phyloP scores from a whole-genome alignment of 352 stramenopile species.

The Proteromonas lacertae region DNA sequence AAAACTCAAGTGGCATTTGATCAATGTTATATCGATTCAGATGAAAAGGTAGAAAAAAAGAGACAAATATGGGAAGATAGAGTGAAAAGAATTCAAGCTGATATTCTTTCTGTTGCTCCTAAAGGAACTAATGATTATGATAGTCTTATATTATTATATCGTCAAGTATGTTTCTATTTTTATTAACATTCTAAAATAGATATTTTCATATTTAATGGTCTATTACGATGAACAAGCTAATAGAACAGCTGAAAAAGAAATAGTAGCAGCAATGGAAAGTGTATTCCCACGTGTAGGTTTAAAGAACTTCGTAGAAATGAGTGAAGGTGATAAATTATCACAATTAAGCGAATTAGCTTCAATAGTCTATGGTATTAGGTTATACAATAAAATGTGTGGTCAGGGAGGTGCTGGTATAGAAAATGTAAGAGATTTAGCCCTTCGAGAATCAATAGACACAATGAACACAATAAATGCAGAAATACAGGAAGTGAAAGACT shows the following conservation, averaged over 20 bases:
- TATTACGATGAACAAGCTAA: conserved; percentile 9
- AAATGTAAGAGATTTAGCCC: conserved; percentile 12
- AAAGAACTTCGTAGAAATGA: conserved; percentile 55
- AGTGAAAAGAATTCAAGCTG: conserved; percentile 23
- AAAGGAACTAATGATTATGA: conserved; percentile 41
- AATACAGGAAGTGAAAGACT: conserved; percentile 14
- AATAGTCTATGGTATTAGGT: conserved; percentile 54
- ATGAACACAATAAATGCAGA: conserved; percentile 2
- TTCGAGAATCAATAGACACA: not conserved
- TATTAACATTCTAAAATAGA: conserved; percentile 1
- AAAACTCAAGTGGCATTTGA: conserved; percentile 78
- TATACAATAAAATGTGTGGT: conserved; percentile 54
- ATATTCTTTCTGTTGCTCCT: conserved; percentile 29
- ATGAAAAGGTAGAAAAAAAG: conserved; percentile 23
- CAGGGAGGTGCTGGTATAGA: conserved; percentile 38
- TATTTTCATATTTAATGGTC: conserved; percentile 2
- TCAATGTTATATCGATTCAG: conserved; percentile 28
- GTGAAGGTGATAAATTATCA: conserved; percentile 38
- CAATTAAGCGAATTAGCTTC: conserved; percentile 48
- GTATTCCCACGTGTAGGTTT: conserved; percentile 64
- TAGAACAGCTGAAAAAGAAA: conserved; percentile 20
- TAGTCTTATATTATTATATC: conserved; percentile 46
- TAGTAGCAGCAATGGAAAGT: conserved; percentile 53
- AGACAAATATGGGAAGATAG: conserved; percentile 20
- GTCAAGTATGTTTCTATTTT: conserved; percentile 16